Conservation (phyloP, 495 filamentous ascomycete species). For the Pseudevernia furfuracea region DNA sequence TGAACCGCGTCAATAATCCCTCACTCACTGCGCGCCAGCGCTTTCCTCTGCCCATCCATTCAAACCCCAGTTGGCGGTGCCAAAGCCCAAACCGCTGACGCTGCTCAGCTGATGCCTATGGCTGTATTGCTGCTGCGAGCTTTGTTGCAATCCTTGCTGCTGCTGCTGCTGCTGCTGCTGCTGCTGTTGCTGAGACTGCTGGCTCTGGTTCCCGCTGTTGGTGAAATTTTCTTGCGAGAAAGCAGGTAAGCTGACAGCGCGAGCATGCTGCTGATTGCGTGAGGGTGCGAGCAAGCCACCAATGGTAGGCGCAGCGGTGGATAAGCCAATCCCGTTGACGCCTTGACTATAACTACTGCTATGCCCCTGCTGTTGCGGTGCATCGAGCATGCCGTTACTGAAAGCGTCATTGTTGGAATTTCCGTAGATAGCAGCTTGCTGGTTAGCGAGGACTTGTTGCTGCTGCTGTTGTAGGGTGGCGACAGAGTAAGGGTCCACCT, state of each 20-base stretch:
- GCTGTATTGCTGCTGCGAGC: slow-evolving; percentile 31
- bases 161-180: slow-evolving; percentile 30
- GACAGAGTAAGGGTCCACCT: slow-evolving; percentile 44
- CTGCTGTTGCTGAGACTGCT: slow-evolving; percentile 30
- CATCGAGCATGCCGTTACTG: slow-evolving; percentile 44
- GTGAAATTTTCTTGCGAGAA: slow-evolving; percentile 56
- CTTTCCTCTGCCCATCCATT: slow-evolving; percentile 60
- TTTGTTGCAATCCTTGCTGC: slow-evolving; percentile 30
- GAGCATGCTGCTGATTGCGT: slow-evolving; percentile 61
- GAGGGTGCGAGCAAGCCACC: slow-evolving; percentile 69
- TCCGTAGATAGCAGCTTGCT: slow-evolving; percentile 48
- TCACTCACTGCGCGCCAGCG: slow-evolving; percentile 46
- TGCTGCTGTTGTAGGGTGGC: slow-evolving; percentile 58
- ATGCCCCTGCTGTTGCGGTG: slow-evolving; percentile 50
- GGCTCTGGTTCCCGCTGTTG: slow-evolving; percentile 36
- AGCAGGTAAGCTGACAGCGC: slow-evolving; percentile 76
- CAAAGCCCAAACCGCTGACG: slow-evolving; percentile 50
- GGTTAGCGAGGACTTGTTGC: slow-evolving; percentile 40
- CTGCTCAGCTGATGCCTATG: slow-evolving; percentile 47
- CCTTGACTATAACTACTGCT: slow-evolving; percentile 53
- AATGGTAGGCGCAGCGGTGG: slow-evolving; percentile 54
- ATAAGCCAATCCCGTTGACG: slow-evolving; percentile 43
- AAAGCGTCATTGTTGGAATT: slow-evolving; percentile 48
- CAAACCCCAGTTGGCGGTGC: slow-evolving; percentile 50
- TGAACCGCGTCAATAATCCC: slow-evolving; percentile 16